phyloP scores from a whole-genome alignment of 2,329 filamentous ascomycete genomes.

The Mycocentrospora acerina region DNA sequence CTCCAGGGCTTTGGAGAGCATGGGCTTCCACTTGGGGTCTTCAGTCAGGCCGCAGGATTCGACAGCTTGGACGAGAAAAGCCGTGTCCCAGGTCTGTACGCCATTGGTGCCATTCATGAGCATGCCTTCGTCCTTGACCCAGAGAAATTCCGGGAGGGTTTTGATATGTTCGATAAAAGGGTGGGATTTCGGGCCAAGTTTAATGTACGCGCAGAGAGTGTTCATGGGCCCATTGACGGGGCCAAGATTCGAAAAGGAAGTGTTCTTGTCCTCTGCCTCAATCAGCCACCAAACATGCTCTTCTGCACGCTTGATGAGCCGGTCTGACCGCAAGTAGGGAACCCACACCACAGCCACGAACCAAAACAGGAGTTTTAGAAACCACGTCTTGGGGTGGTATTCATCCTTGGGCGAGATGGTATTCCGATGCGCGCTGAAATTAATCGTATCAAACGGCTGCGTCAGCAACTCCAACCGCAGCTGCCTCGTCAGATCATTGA shows the following conservation, averaged over 20 bases:
- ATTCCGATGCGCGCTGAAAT: slow-evolving; percentile 78
- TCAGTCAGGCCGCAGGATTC: slow-evolving; percentile 77
- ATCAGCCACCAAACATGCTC: slow-evolving; percentile 80
- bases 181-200: slow-evolving; percentile 73
- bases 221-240: slow-evolving; percentile 93
- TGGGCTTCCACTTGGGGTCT: slow-evolving; percentile 74
- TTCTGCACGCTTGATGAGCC: slow-evolving; percentile 71
- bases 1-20: slow-evolving; percentile 77
- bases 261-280: slow-evolving; percentile 90
- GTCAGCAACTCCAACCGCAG: slow-evolving; percentile 81
- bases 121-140: slow-evolving; percentile 92
- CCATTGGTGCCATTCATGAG: slow-evolving; percentile 95
- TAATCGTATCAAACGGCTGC: slow-evolving; percentile 73
- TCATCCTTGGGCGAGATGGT: slow-evolving; percentile 79
- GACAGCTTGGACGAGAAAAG: slow-evolving; percentile 82
- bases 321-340: slow-evolving; percentile 69
- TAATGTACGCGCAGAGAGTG: slow-evolving; percentile 79
- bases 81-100: slow-evolving; percentile 96
- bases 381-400: slow-evolving; percentile 87
- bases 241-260: slow-evolving; percentile 79
- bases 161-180: slow-evolving; percentile 77
- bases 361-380: slow-evolving; percentile 79
- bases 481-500: slow-evolving; percentile 70
- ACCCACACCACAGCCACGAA: slow-evolving; percentile 77
- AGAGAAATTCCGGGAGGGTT: slow-evolving; percentile 80